A percentile compares a stretch with the other conserved stretches of the same genome.
Evolutionary conservation across 73 alveolate species (phyloP).

Genomic region (Diophrys sp.): DNA sequence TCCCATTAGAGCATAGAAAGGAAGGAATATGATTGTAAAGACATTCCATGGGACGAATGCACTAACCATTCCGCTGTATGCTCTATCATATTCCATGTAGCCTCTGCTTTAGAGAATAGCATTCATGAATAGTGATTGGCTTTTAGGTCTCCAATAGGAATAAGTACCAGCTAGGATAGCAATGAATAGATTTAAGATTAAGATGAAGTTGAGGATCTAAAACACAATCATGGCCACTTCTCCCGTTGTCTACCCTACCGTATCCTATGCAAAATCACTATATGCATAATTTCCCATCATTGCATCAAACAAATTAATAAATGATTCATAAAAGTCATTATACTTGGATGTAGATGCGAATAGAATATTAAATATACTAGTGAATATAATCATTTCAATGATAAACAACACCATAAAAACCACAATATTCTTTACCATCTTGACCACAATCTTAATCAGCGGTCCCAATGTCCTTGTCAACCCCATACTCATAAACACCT

Average conservation of each 20-base stretch:
- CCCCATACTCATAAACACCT: background rate
- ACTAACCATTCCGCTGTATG: background rate
- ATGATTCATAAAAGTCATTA: background rate
- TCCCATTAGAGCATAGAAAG: background rate
- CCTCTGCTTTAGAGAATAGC: slow-evolving; percentile 10
- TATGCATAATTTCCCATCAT: background rate
- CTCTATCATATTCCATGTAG: slow-evolving; percentile 1
- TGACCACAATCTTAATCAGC: background rate
- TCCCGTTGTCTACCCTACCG: background rate
- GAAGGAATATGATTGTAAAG: background rate
- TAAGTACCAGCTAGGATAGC: slow-evolving; percentile 21
- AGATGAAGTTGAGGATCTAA: background rate
- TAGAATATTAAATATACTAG: background rate
- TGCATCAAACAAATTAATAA: slow-evolving; percentile 7
- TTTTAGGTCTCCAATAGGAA: background rate
- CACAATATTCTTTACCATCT: background rate
- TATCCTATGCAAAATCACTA: background rate
- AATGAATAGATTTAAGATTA: slow-evolving; percentile 7
- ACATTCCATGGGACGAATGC: slow-evolving; percentile 14
- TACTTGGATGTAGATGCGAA: background rate
- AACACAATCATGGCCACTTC: slow-evolving; percentile 1
- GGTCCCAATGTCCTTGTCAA: background rate
- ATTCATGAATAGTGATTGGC: background rate
- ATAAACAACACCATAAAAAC: slow-evolving; percentile 6
- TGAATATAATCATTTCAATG: background rate